These are phyloP conservation scores for Pythium sp. DNA, from an alignment of 352 stramenopile genomes.

Conservation along the genomic window DNA sequence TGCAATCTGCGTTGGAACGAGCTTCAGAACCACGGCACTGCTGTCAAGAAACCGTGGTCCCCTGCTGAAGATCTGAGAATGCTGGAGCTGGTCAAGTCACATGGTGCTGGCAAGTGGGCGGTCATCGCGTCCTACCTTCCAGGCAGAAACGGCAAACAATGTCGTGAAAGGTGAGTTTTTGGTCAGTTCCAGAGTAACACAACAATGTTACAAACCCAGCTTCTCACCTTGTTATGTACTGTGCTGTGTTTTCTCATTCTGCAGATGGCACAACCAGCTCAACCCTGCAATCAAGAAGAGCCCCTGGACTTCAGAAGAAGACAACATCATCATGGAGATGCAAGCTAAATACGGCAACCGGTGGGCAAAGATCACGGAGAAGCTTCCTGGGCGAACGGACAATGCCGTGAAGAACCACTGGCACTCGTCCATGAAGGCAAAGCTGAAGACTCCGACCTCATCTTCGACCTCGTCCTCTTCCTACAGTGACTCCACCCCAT, in stretches of 20 bases:
- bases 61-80: slow-evolving; percentile 61
- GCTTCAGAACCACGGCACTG: slow-evolving; percentile 57
- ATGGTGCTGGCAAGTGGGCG: slow-evolving; percentile 71
- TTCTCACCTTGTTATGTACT: background rate
- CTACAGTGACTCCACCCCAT: background rate
- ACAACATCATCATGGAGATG: slow-evolving; percentile 79
- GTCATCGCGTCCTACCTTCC: slow-evolving; percentile 83
- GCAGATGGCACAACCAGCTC: slow-evolving; percentile 84
- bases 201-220: background rate
- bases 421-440: slow-evolving; percentile 84
- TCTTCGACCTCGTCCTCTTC: background rate
- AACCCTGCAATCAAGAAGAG: slow-evolving; percentile 79
- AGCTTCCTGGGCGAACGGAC: slow-evolving; percentile 93
- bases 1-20: slow-evolving; percentile 73
- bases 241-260: slow-evolving; percentile 1
- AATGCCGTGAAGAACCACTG: slow-evolving; percentile 99
- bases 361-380: slow-evolving; percentile 97
- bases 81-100: slow-evolving; percentile 48
- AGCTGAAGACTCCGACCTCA: slow-evolving; percentile 28
- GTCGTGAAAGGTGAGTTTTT: slow-evolving; percentile 59
- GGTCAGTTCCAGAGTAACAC: background rate
- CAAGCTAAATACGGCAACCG: slow-evolving; percentile 91
- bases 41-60: slow-evolving; percentile 70
- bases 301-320: slow-evolving; percentile 81
- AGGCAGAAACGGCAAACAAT: slow-evolving; percentile 87